Evolutionary conservation across 805 yeast genomes (phyloP), one percentile per base, ranked within the genome.

Genomic region (Wickerhamia fluorescens): DNA sequence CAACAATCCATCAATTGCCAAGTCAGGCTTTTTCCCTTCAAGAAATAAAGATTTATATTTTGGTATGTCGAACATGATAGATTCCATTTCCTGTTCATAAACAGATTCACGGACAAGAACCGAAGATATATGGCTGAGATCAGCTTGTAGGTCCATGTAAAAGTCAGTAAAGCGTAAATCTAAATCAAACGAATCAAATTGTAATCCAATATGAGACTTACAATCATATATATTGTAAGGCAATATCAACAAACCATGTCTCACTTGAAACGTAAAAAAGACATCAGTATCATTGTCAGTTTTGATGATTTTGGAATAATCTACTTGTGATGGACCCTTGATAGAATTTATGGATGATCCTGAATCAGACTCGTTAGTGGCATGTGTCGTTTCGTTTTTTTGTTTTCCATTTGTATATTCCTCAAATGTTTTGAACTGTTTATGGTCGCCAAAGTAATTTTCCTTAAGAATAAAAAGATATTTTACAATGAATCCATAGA

Each of bases 141-240:
- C 75, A 1, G 80, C 81, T 45, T 86, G 89, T 36, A 89, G 49
- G 47, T 89, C 96, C 96, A 92, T 88, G 47, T 89, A 92, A 52
- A 82, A 92, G 43, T 86, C 83, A 11, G 89, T 80, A 53, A 86
- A 81, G 31, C 97, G 62, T n/a, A 85, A 62, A 48, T 87, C 96
- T 16, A 84, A 70, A 37, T 77, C 85, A 24, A 88, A 58, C 12
- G 68, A 61, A 14, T 78, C 76, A 42, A 86, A 77, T 23, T 67
- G 66, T 1, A 88, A 48, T 0, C 80, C 74, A 14, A 82, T 43
- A 45, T 77, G 79, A 0, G 80, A 68, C 9, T 66, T 58, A 20
- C 76, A 65, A 33, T 78, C 76, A 46, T 84, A 88, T 6, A 86
- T 53, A 34, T 76, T 71, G 9, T 71, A 71, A 0, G 98, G 98